Base-by-base conservation (phyloP, 805 yeast genomes). In the Torulaspora indica region DNA sequence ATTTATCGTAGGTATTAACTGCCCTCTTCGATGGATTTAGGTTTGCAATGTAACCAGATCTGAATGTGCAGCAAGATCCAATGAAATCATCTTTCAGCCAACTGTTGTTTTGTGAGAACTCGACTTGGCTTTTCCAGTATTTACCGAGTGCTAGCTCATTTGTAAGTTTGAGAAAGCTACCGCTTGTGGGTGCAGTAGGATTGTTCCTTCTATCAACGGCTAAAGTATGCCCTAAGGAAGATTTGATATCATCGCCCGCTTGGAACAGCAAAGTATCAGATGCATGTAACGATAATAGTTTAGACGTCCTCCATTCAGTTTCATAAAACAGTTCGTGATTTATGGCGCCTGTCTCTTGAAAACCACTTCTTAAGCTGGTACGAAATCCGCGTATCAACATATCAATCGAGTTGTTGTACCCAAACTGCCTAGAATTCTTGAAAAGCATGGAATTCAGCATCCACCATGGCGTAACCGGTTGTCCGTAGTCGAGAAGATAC, bases 1-100 rank as follows among this genome's bases (percentile, higher is more conserved):
- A 91, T 51, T 85, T 75, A 63, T 91, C 98, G 58, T 82, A 75
- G 24, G 82, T 58, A 56, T 85, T 90, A 1, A 73, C 48, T 8
- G 61, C 82, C 58, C 43, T 65, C 43, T 48, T 56, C 47, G 42
- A 53, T 8, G 52, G 40, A 17, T 54, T 55, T 20, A 74, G 58
- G 43, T 76, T 69, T 45, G 69, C 65, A 23, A 86, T 68, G 43
- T 72, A 70, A 4, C 95, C 96, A 31, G 76, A 67, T 35, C 74
- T 74, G 4, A 72, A 55, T 1, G 77, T 66, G 1, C 76, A 51
- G 38, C 75, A 76, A 24, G 81, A 49, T 3, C 86, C 79, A 33
- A 63, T 27, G 40, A 58, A 60, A 44, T 60, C 51, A 25, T 56
- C 50, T 4, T 39, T 34, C 18, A 56, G 48, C 56, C 60, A 61